phyloP scores from a whole-genome alignment of 2,329 filamentous ascomycete genomes.

The Hortaea werneckii region DNA sequence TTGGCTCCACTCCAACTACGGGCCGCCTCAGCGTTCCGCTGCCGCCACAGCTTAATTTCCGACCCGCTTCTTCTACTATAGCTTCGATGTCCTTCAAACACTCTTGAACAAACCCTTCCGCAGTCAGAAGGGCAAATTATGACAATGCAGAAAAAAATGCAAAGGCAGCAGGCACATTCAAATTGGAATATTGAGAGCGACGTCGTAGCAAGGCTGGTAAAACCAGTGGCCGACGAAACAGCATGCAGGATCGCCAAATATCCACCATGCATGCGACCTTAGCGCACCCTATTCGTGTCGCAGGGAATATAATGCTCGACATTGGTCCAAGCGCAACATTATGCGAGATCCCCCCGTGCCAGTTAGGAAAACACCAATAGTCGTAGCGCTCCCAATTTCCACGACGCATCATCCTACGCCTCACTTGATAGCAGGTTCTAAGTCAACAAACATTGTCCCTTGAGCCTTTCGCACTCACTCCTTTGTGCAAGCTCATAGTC shows the following conservation, averaged over 20 bases:
- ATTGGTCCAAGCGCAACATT: neutral
- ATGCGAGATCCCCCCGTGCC: too few relatives aligned
- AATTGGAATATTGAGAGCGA: neutral
- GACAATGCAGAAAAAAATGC: neutral
- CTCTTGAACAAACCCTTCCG: neutral
- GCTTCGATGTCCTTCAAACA: neutral
- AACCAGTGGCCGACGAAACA: neutral
- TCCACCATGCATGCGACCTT: neutral
- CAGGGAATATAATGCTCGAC: neutral
- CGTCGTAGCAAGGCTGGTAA: neutral
- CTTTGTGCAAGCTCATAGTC: slow-evolving; percentile 7
- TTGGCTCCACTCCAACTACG: too few relatives aligned
- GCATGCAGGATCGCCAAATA: neutral
- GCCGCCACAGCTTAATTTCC: neutral
- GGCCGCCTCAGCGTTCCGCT: neutral
- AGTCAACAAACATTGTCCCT: neutral
- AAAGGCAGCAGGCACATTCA: neutral
- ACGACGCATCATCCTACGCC: neutral
- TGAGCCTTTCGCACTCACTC: slow-evolving; percentile 10
- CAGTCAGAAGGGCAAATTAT: neutral
- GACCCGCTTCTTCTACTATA: neutral
- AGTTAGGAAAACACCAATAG: neutral
- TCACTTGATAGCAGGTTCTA: neutral
- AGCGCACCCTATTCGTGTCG: neutral
- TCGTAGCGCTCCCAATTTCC: neutral